Conservation (phyloP, 2,329 filamentous ascomycete species). For the Phaeosphaeriaceae sp. region DNA sequence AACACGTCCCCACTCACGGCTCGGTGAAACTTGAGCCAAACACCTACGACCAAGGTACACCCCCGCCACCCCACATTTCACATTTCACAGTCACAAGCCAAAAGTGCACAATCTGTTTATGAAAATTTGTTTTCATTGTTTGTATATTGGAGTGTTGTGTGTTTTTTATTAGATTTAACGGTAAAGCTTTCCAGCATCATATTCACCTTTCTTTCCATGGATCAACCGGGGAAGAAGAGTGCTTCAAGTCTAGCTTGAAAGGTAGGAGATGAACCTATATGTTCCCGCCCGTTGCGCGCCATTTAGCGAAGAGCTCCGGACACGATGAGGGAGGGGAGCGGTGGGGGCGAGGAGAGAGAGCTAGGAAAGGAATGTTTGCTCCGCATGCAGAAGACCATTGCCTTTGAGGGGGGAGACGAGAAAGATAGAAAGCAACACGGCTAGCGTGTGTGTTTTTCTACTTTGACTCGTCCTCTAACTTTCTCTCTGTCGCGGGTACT, state of each 20-base stretch:
- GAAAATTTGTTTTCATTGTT: background rate
- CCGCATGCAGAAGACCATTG: constrained; percentile 48
- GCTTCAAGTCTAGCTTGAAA: constrained; percentile 54
- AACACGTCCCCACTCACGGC: background rate
- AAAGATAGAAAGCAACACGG: no score
- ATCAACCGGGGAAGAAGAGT: constrained; percentile 39
- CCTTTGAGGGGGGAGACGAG: constrained; percentile 34
- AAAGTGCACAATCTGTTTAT: no score
- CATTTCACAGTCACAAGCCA: no score
- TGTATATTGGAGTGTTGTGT: constrained; percentile 20
- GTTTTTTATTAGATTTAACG: constrained; percentile 48
- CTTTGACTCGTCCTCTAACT: constrained; percentile 34
- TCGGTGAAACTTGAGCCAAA: constrained; percentile 13
- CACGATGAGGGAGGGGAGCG: no score
- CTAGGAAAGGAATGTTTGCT: constrained; percentile 39
- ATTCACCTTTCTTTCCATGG: constrained; percentile 51
- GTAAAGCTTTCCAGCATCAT: constrained; percentile 57
- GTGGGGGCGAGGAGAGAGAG: no score
- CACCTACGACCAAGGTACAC: background rate
- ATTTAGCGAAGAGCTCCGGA: no score
- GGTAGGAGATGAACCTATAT: constrained; percentile 63
- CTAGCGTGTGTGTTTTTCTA: no score
- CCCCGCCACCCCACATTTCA: background rate
- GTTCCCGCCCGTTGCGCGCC: no score
- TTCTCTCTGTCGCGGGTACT: background rate